These are phyloP conservation scores for Fomitopsis betulina DNA, from an alignment of 1,284 basidiomycete species.

Conservation along the genomic window DNA sequence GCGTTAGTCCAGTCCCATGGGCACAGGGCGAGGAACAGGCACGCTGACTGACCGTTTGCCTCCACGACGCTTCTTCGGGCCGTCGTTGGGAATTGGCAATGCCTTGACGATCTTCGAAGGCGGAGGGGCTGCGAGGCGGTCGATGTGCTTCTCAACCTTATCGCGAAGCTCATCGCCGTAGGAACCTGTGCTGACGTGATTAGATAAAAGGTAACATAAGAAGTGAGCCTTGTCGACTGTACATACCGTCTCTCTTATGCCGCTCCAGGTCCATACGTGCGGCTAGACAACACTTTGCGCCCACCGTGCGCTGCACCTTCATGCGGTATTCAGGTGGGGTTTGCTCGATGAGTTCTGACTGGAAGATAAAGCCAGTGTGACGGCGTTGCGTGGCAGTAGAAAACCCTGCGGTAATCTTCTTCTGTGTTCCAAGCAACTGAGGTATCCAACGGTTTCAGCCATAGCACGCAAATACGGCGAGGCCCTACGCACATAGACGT, in stretches of 20 bases:
- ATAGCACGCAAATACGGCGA: conserved; percentile 4
- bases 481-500: conserved; percentile 74
- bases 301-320: conserved; percentile 90
- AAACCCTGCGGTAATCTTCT: conserved; percentile 85
- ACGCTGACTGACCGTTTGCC: conserved; percentile 71
- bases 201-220: background rate
- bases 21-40: background rate
- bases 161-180: conserved; percentile 81
- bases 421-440: conserved; percentile 90
- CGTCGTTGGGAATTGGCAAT: conserved; percentile 94
- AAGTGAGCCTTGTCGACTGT: background rate
- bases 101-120: conserved; percentile 94
- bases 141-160: conserved; percentile 89
- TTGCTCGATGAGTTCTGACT: conserved; percentile 82
- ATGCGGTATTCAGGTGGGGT: conserved; percentile 91
- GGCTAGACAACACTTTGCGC: conserved; percentile 88
- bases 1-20: background rate
- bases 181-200: conserved; percentile 40
- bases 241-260: conserved; percentile 68
- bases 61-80: conserved; percentile 91
- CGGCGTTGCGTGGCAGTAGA: conserved; percentile 77
- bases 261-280: conserved; percentile 91
- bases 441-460: background rate
- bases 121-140: conserved; percentile 90
- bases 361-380: conserved; percentile 97